Percentiles rank a stretch among this genome's conserved stretches.
phyloP scores from a whole-genome alignment of 2,329 filamentous ascomycete species.

The Aureobasidium vineae region DNA sequence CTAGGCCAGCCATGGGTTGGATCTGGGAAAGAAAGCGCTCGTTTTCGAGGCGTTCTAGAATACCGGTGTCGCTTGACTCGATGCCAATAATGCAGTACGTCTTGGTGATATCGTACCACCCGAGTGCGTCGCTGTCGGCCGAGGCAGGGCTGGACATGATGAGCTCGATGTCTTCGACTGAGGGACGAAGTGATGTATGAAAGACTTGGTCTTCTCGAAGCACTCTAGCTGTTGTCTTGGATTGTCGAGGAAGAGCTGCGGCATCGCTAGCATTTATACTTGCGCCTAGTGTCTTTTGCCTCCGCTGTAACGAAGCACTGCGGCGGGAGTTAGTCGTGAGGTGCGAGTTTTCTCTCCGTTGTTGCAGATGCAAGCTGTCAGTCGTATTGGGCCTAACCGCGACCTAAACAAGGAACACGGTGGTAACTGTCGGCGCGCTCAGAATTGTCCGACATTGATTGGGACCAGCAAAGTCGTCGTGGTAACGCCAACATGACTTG shows the following conservation, averaged over 20 bases:
- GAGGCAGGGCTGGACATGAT: conserved; percentile 6
- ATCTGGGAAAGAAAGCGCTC: conserved; percentile 10
- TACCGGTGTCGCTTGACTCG: background rate
- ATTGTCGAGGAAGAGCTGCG: background rate
- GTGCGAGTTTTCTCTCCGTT: conserved; percentile 1
- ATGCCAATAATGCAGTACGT: conserved; percentile 23
- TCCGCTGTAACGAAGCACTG: conserved; percentile 19
- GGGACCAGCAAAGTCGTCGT: conserved; percentile 17
- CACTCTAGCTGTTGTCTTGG: background rate
- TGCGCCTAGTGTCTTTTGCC: background rate
- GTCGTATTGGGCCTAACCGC: background rate
- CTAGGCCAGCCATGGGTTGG: background rate
- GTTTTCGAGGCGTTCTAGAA: conserved; percentile 8
- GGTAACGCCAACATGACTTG: conserved; percentile 19
- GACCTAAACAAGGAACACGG: conserved; percentile 1
- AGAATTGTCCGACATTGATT: conserved; percentile 8
- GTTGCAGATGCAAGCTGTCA: conserved; percentile 18
- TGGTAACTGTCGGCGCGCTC: conserved; percentile 7
- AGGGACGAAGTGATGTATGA: background rate
- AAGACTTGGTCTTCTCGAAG: background rate
- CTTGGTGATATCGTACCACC: conserved; percentile 17
- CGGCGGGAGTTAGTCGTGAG: background rate
- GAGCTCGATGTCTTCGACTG: background rate
- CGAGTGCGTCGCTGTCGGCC: background rate
- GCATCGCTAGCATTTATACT: conserved; percentile 6